These are phyloP conservation scores for Citrus unshiu DNA, from an alignment of 345 rosid genomes.

Conservation along the genomic window DNA sequence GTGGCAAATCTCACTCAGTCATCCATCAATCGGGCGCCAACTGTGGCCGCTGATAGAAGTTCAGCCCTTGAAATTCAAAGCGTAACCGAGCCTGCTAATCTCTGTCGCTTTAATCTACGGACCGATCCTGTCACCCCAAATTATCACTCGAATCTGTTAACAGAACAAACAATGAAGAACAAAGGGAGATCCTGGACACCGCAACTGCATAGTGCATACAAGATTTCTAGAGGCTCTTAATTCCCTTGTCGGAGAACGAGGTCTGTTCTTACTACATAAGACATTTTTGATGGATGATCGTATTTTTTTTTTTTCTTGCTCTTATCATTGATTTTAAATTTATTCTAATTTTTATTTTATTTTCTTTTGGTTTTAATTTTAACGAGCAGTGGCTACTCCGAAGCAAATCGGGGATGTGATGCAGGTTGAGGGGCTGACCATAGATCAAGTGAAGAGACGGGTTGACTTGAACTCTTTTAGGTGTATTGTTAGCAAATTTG, in stretches of 20 bases:
- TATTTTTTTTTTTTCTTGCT: no score
- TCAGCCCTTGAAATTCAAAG: background rate
- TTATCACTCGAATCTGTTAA: conserved; percentile 1
- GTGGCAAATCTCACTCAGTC: background rate
- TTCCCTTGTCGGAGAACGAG: conserved; percentile 24
- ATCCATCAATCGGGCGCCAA: background rate
- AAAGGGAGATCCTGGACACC: conserved; percentile 26
- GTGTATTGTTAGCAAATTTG: background rate
- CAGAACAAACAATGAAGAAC: conserved; percentile 11
- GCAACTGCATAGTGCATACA: conserved; percentile 15
- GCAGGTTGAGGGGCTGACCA: conserved; percentile 30
- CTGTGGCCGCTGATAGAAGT: background rate
- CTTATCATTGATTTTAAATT: background rate
- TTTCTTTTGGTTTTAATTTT: background rate
- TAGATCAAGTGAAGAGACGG: conserved; percentile 39
- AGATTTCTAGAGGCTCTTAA: conserved; percentile 23
- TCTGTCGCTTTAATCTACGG: background rate
- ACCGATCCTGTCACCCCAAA: background rate
- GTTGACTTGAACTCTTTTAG: conserved; percentile 9
- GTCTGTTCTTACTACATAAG: background rate
- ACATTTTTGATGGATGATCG: background rate
- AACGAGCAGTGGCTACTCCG: conserved; percentile 34
- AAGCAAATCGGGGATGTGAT: conserved; percentile 25
- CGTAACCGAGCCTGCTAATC: background rate
- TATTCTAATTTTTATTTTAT: background rate